Conservation (phyloP, 768 basidiomycete species). For the Pleurotus cornucopiae region DNA sequence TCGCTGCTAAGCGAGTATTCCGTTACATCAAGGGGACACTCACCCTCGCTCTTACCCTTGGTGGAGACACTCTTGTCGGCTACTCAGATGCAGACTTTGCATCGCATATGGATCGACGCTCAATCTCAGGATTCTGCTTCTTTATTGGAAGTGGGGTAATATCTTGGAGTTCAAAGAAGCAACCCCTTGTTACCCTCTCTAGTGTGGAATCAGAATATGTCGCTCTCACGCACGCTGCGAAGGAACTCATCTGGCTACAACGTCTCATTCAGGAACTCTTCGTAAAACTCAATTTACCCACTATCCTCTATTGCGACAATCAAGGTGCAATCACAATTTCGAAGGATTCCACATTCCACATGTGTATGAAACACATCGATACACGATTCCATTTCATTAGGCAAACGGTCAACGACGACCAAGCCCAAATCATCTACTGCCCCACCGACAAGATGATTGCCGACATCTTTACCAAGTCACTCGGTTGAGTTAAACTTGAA, state of each 20-base stretch:
- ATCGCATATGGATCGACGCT: too few relatives aligned
- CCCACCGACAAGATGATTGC: constrained; percentile 18
- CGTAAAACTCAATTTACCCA: constrained; percentile 6
- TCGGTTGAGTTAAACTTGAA: not conserved
- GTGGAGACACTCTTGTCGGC: constrained; percentile 5
- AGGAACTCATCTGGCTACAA: constrained; percentile 22
- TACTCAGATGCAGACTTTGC: not conserved
- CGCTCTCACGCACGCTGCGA: constrained; percentile 13
- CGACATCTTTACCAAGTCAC: constrained; percentile 21
- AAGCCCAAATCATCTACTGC: not conserved
- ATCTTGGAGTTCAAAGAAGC: not conserved
- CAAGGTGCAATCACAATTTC: too few relatives aligned
- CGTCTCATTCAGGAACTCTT: constrained; percentile 17
- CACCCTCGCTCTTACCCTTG: constrained; percentile 12
- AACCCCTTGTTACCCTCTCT: constrained; percentile 13
- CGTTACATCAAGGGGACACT: constrained; percentile 21
- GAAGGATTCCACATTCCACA: constrained; percentile 10
- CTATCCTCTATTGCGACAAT: too few relatives aligned
- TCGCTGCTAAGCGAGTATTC: constrained; percentile 20
- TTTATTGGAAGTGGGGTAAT: too few relatives aligned
- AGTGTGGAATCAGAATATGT: constrained; percentile 16
- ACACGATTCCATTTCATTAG: constrained; percentile 21
- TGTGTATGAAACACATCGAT: constrained; percentile 26
- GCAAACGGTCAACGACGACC: constrained; percentile 10
- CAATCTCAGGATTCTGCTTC: too few relatives aligned